Conservation (phyloP, 2,329 filamentous ascomycete genomes). For the Basipetospora chlamydospora region DNA sequence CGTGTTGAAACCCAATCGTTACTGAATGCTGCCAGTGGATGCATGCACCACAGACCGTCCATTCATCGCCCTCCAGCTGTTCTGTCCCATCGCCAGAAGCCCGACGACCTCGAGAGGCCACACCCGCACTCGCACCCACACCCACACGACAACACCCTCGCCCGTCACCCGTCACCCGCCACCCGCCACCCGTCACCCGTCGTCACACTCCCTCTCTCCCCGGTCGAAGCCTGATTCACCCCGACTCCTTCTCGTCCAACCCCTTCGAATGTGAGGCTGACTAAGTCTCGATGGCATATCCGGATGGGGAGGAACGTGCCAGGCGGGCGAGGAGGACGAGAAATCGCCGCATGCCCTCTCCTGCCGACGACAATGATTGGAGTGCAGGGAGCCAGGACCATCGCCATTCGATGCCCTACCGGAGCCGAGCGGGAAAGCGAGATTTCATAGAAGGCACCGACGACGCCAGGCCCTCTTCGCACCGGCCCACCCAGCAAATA, state of each 20-base stretch:
- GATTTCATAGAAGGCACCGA: slow-evolving; percentile 15
- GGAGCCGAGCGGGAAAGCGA: slow-evolving; percentile 10
- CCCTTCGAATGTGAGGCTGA: slow-evolving; percentile 6
- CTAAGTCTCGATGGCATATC: slow-evolving; percentile 10
- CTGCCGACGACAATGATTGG: slow-evolving; percentile 17
- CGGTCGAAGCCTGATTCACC: background rate
- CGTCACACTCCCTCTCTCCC: background rate
- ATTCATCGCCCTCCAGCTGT: slow-evolving; percentile 6
- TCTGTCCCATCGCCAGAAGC: slow-evolving; percentile 1
- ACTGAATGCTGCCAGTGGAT: slow-evolving; percentile 3
- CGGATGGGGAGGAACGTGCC: slow-evolving; percentile 9
- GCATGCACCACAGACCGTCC: background rate
- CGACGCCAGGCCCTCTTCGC: slow-evolving; percentile 16
- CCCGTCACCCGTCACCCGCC: background rate
- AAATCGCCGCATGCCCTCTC: slow-evolving; percentile 10
- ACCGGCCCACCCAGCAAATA: slow-evolving; percentile 10
- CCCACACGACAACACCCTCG: background rate
- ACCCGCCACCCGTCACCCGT: no score
- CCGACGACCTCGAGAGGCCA: slow-evolving; percentile 3
- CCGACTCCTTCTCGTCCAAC: background rate
- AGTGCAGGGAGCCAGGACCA: slow-evolving; percentile 13
- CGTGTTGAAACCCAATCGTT: slow-evolving; percentile 6
- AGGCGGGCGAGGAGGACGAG: slow-evolving; percentile 8
- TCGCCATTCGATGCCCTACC: slow-evolving; percentile 21
- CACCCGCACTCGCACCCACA: slow-evolving; percentile 2